A percentile compares a stretch with the other conserved stretches of the same genome.
These are phyloP conservation scores for Dichomitus squalens DNA, from an alignment of 1,284 basidiomycete species.

Conservation along the genomic window DNA sequence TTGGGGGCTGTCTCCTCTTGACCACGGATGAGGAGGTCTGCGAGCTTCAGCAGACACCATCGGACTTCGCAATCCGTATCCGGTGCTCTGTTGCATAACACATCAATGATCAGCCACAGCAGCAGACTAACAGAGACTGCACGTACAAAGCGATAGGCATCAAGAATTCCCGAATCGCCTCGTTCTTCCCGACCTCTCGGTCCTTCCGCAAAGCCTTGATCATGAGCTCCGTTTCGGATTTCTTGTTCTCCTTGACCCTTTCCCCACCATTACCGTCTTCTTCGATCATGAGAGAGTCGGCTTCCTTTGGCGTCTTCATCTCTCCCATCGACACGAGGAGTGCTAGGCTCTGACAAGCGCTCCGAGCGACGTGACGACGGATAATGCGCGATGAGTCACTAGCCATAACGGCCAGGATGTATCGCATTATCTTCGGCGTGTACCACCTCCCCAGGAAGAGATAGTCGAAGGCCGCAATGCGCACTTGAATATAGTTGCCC, in stretches of 20 bases:
- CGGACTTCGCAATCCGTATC: conserved; percentile 86
- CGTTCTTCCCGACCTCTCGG: conserved; percentile 83
- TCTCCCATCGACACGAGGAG: conserved; percentile 90
- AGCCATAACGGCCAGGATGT: conserved; percentile 88
- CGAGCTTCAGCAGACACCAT: conserved; percentile 90
- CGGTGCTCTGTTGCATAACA: conserved; percentile 51
- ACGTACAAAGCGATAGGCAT: conserved; percentile 81
- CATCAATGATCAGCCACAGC: neutral
- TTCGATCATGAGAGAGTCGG: conserved; percentile 78
- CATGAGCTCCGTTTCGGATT: conserved; percentile 79
- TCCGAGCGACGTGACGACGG: conserved; percentile 85
- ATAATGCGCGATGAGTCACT: conserved; percentile 85
- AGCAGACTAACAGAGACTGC: neutral
- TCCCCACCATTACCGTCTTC: conserved; percentile 79
- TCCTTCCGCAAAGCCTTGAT: conserved; percentile 84
- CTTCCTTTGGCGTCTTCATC: conserved; percentile 79
- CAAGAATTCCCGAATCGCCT: conserved; percentile 75
- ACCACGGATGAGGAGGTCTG: conserved; percentile 86
- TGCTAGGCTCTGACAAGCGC: conserved; percentile 86
- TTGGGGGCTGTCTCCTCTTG: conserved; percentile 85
- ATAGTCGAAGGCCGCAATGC: conserved; percentile 92
- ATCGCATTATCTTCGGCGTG: conserved; percentile 81
- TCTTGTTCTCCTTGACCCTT: conserved; percentile 74
- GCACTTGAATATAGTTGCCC: conserved; percentile 91
- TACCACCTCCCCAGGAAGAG: conserved; percentile 93